A percentile compares a stretch with the other conserved stretches of the same genome.
These are phyloP conservation scores for Penicillium atrosanguineum DNA, from an alignment of 495 filamentous ascomycete species.

Conservation along the genomic window DNA sequence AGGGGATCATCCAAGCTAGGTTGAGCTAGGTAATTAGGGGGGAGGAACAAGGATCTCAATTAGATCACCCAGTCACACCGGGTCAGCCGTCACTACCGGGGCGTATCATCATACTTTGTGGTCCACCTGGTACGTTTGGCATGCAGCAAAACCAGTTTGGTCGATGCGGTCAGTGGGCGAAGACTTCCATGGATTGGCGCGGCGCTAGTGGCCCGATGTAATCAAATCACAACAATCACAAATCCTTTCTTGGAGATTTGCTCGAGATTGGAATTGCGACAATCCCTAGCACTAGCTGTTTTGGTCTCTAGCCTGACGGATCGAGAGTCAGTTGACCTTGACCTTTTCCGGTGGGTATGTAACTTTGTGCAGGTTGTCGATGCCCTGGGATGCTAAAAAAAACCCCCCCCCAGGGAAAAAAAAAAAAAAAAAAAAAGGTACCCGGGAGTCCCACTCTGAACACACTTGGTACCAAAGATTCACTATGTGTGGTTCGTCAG, in stretches of 20 bases:
- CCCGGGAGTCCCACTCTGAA: background rate
- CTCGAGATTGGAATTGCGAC: slow-evolving; percentile 4
- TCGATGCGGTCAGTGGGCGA: slow-evolving; percentile 10
- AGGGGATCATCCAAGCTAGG: slow-evolving; percentile 15
- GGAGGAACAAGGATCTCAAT: background rate
- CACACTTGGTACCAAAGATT: background rate
- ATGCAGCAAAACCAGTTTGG: slow-evolving; percentile 24
- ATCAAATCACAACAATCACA: slow-evolving; percentile 25
- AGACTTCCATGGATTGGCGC: slow-evolving; percentile 24
- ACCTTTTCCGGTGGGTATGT: background rate
- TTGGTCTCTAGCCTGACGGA: background rate
- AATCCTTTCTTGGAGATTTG: background rate
- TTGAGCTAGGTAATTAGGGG: background rate
- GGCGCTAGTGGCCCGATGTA: slow-evolving; percentile 24
- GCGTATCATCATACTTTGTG: slow-evolving; percentile 15
- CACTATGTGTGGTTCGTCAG: background rate
- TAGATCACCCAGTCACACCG: slow-evolving; percentile 3
- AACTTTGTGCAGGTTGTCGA: background rate
- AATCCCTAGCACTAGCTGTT: slow-evolving; percentile 6
- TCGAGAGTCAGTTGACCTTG: slow-evolving; percentile 7
- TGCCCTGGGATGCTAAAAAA: background rate
- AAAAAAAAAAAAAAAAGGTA: background rate
- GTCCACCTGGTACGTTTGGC: slow-evolving; percentile 7
- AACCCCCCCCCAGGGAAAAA: no score
- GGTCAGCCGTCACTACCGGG: background rate